phyloP scores from a whole-genome alignment of 257 asterid species.

The Penstemon newberryi region DNA sequence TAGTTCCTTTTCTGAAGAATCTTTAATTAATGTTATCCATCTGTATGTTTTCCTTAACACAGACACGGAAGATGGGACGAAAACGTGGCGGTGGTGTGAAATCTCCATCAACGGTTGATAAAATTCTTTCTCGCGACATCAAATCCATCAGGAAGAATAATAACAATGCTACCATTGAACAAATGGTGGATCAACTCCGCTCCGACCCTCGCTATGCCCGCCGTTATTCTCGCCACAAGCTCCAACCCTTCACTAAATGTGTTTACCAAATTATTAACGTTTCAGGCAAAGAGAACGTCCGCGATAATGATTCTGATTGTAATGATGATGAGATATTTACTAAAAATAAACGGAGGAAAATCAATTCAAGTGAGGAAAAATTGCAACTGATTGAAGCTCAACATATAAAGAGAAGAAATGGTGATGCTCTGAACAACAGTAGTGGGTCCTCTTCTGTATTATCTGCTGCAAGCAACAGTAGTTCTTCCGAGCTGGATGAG shows the following conservation, averaged over 20 bases:
- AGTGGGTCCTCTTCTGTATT: slow-evolving; percentile 45
- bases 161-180: slow-evolving; percentile 41
- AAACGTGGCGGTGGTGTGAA: slow-evolving; percentile 24
- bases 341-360: slow-evolving; percentile 33
- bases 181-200: slow-evolving; percentile 70
- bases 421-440: slow-evolving; percentile 19
- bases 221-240: slow-evolving; percentile 53
- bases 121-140: slow-evolving; percentile 48
- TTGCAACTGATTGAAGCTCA: slow-evolving; percentile 53
- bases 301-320: slow-evolving; percentile 21
- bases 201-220: slow-evolving; percentile 54
- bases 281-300: slow-evolving; percentile 11
- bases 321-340: slow-evolving; percentile 24
- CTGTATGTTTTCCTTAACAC: not conserved
- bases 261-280: slow-evolving; percentile 37
- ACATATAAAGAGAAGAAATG: slow-evolving; percentile 37
- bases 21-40: not conserved
- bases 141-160: slow-evolving; percentile 34
- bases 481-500: slow-evolving; percentile 32
- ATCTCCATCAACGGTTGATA: slow-evolving; percentile 27
- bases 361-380: slow-evolving; percentile 47
- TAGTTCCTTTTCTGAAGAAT: not conserved
- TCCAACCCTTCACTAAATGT: slow-evolving; percentile 47
- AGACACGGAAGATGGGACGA: slow-evolving; percentile 30
- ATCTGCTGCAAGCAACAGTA: slow-evolving; percentile 28